phyloP scores from a whole-genome alignment of 169 alveolate species.

The Plasmodium ovale region DNA sequence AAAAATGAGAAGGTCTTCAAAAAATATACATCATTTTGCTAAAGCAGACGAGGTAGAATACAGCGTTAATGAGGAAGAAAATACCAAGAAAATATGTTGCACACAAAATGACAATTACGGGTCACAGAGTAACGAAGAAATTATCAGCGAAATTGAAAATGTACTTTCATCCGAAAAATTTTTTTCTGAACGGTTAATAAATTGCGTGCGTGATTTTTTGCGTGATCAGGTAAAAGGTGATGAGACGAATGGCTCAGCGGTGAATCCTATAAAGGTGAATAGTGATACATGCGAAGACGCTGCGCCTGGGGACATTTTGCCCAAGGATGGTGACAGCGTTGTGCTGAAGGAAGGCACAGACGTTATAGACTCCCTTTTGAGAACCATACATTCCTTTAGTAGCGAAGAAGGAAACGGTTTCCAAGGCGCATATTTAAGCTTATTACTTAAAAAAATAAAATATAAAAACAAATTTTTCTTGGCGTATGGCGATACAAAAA shows the following conservation, averaged over 20 bases:
- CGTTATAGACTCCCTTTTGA: constrained; percentile 18
- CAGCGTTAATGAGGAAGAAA: neutral
- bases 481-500: constrained; percentile 30
- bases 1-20: constrained; percentile 46
- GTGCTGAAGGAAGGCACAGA: neutral
- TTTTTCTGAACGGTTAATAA: constrained; percentile 25
- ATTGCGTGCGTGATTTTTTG: constrained; percentile 13
- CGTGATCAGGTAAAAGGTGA: neutral
- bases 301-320: too few species aligned
- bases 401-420: constrained; percentile 6
- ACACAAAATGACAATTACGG: neutral
- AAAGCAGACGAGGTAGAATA: neutral
- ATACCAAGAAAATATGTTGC: neutral
- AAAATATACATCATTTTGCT: neutral
- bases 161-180: constrained; percentile 8
- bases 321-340: neutral
- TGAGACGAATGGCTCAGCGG: neutral
- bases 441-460: constrained; percentile 70
- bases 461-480: constrained; percentile 28
- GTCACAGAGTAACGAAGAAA: constrained; percentile 4
- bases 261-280: neutral
- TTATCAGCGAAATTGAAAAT: constrained; percentile 24
- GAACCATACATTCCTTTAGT: constrained; percentile 20
- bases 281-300: too few species aligned
- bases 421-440: constrained; percentile 40